Conservation (phyloP, 2,329 filamentous ascomycete species). For the Aspergillus fumigatus region DNA sequence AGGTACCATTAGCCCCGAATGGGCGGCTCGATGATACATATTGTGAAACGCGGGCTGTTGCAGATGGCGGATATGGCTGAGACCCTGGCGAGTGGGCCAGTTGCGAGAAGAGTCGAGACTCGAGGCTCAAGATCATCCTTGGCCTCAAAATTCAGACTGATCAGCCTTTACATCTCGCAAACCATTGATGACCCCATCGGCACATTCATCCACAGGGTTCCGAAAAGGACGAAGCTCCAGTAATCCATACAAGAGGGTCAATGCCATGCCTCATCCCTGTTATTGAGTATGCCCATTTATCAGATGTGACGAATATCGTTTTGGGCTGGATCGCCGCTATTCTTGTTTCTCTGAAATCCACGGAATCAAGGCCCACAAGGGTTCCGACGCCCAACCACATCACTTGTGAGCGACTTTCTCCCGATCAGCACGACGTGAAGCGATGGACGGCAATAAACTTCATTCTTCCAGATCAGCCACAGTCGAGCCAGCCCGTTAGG, state of each 20-base stretch:
- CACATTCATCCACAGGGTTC: background rate
- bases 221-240: no score
- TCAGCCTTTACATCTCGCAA: background rate
- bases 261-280: background rate
- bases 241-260: no score
- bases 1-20: background rate
- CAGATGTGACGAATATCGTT: background rate
- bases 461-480: no score
- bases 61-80: background rate
- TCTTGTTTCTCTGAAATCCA: no score
- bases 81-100: background rate
- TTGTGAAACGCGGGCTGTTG: background rate
- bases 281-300: background rate
- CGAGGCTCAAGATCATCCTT: background rate
- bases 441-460: background rate
- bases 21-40: background rate
- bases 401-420: background rate
- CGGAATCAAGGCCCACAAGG: background rate
- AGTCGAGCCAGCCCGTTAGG: no score
- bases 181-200: background rate
- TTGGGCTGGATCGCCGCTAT: no score
- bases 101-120: background rate
- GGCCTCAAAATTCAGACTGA: background rate
- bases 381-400: background rate
- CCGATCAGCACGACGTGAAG: background rate